Conservation (phyloP, 1,284 basidiomycete species). For the Blastosporella zonata region DNA sequence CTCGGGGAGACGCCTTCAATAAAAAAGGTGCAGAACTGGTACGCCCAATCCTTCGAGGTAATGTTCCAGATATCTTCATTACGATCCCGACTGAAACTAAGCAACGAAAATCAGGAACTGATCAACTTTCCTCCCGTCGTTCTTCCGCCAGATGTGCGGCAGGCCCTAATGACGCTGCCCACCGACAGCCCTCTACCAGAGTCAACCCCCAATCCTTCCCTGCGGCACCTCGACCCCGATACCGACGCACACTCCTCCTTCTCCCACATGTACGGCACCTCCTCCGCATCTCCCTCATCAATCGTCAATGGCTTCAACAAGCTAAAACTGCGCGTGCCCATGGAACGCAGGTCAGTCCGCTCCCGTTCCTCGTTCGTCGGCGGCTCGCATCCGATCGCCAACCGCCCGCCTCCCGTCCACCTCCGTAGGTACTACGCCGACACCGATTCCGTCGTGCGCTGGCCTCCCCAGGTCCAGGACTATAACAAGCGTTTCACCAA, state of each 20-base stretch:
- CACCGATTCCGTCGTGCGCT: constrained; percentile 64
- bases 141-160: constrained; percentile 65
- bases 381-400: constrained; percentile 4
- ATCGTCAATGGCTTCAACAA: constrained; percentile 42
- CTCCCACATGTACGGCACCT: constrained; percentile 5
- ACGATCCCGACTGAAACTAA: neutral
- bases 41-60: constrained; percentile 97
- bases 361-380: constrained; percentile 11
- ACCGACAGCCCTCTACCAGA: constrained; percentile 53
- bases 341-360: constrained; percentile 60
- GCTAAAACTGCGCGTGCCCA: constrained; percentile 68
- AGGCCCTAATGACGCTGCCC: constrained; percentile 58
- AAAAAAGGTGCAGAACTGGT: constrained; percentile 97
- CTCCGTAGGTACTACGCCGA: constrained; percentile 79
- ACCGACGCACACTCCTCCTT: constrained; percentile 4
- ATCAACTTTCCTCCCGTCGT: constrained; percentile 79
- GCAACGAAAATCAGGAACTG: constrained; percentile 62
- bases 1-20: constrained; percentile 93
- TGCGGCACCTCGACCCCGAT: constrained; percentile 33
- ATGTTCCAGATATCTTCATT: constrained; percentile 26
- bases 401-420: constrained; percentile 10
- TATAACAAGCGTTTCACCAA: constrained; percentile 94
- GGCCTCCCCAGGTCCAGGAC: constrained; percentile 92
- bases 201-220: constrained; percentile 69
- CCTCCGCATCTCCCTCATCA: constrained; percentile 26